Evolutionary conservation across 352 stramenopile genomes (phyloP), one percentile per base, ranked within the genome.

Genomic region (Phytopythium sindhum): DNA sequence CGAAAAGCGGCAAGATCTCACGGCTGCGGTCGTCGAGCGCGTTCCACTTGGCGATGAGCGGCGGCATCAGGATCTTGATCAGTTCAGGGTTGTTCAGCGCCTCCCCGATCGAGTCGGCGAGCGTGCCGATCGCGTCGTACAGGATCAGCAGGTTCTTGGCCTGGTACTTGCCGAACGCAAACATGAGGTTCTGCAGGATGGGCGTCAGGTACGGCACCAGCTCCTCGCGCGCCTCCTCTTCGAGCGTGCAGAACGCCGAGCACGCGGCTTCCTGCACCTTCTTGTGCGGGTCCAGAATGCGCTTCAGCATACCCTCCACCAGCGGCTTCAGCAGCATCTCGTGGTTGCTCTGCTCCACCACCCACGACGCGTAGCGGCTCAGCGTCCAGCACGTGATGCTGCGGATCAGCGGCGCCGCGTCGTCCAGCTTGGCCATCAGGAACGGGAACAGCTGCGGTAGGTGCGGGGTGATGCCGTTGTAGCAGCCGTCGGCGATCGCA

Each of bases 311-410:
- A 29, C 88, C 80, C 61, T 98, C 81, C 2, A 96, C 77, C 1
- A 95, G 73, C 41, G 88, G 86, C 51, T 83, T 75, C 28, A 96
- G 75, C 23, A 92, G 67, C 48, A 62, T 45, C 23, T 94, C 91
- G 57, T 88, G 88, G 67, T 98, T 84, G 48, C 89, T 77, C 67
- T 98, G 91, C 61, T 97, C 89, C 14, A 98, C 90, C 0, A 92
- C 89, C 94, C 95, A 99, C 56, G 81, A 81, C 14, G 81, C 80
- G 74, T 98, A 99, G 28, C 95, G 79, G 33, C 89, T 96, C 23
- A 98, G 70, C 33, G 95, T 98, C 96, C 96, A 99, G 65, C 92
- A 97, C 59, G 92, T 95, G 73, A 98, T 98, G 72, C 87, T 96
- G 52, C 92, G 86, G 53, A 99, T 88, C 52, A 98, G 86, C 29